A percentile compares a stretch with the other conserved stretches of the same genome.
Conservation (phyloP, 2,329 filamentous ascomycete species). For the Hypoxylon sp. region DNA sequence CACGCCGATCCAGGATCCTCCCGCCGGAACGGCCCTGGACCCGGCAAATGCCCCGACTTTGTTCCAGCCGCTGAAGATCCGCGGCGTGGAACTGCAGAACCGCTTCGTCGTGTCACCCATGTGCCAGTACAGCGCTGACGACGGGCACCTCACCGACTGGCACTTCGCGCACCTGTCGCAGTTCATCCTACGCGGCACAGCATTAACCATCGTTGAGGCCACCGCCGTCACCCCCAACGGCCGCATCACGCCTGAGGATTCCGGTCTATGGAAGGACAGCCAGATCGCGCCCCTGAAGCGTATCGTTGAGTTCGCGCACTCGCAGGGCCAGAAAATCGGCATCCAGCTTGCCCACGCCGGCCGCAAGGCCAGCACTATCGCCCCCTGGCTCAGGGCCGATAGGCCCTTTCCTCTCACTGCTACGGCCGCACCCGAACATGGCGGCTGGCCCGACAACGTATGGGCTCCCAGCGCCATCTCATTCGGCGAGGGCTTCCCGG, state of each 20-base stretch:
- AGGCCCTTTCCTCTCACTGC: slow-evolving; percentile 55
- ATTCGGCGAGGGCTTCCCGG: slow-evolving; percentile 70
- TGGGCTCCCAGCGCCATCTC: slow-evolving; percentile 66
- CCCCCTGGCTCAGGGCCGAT: slow-evolving; percentile 74
- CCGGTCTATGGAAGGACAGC: slow-evolving; percentile 85
- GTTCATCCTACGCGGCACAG: slow-evolving; percentile 81
- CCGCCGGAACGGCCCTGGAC: slow-evolving; percentile 63
- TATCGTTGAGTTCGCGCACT: slow-evolving; percentile 83
- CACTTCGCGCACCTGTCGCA: slow-evolving; percentile 86
- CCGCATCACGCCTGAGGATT: slow-evolving; percentile 84
- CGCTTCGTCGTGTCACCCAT: slow-evolving; percentile 72
- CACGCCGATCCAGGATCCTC: slow-evolving; percentile 67
- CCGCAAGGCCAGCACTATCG: slow-evolving; percentile 71
- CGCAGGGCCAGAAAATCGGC: slow-evolving; percentile 80
- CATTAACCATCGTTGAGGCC: slow-evolving; percentile 81
- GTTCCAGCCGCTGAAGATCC: slow-evolving; percentile 69
- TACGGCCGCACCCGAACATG: slow-evolving; percentile 65
- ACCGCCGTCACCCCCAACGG: slow-evolving; percentile 81
- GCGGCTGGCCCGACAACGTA: slow-evolving; percentile 71
- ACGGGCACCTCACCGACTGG: slow-evolving; percentile 82
- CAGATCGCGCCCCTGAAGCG: slow-evolving; percentile 80
- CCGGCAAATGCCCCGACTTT: slow-evolving; percentile 62
- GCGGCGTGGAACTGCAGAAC: slow-evolving; percentile 66
- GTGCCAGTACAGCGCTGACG: slow-evolving; percentile 70
- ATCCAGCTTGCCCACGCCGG: slow-evolving; percentile 89